phyloP scores from a whole-genome alignment of 1,284 basidiomycete species.

The Apiotrichum montevideense region DNA sequence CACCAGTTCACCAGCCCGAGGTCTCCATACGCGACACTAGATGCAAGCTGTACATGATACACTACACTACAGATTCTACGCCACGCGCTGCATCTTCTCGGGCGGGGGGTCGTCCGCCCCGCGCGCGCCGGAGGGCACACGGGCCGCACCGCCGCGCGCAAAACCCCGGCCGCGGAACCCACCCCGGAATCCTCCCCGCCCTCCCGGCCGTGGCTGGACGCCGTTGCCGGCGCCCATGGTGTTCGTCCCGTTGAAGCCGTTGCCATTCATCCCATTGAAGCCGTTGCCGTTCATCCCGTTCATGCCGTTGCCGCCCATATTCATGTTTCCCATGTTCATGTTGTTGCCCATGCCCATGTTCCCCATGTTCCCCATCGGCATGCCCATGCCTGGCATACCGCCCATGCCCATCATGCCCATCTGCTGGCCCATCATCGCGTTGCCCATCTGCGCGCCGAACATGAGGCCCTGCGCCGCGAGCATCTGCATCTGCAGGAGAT shows the following conservation, averaged over 20 bases:
- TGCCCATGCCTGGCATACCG: conserved; percentile 3
- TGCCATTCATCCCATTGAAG: conserved; percentile 2
- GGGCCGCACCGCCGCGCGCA: conserved; percentile 1
- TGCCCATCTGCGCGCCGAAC: conserved; percentile 13
- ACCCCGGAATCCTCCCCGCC: conserved; percentile 16
- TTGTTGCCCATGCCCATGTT: conserved; percentile 6
- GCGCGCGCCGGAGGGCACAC: neutral
- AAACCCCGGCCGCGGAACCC: conserved; percentile 13
- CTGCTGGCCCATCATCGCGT: conserved; percentile 15
- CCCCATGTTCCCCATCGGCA: conserved; percentile 3
- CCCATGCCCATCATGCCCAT: conserved; percentile 20
- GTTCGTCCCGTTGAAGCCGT: neutral
- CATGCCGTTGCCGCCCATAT: conserved; percentile 1
- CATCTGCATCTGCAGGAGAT: conserved; percentile 40
- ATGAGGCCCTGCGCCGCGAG: conserved; percentile 26
- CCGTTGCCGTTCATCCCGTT: neutral
- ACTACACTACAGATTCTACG: neutral
- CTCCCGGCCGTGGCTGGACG: neutral
- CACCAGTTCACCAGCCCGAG: no score
- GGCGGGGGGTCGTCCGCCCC: conserved; percentile 8
- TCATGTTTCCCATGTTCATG: conserved; percentile 12
- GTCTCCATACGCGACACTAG: no score
- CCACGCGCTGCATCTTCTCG: conserved; percentile 18
- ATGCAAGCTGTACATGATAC: neutral
- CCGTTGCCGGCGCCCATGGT: conserved; percentile 2